Evolutionary conservation across 2,329 filamentous ascomycete species (phyloP).

Genomic region (Aplosporella prunicola): DNA sequence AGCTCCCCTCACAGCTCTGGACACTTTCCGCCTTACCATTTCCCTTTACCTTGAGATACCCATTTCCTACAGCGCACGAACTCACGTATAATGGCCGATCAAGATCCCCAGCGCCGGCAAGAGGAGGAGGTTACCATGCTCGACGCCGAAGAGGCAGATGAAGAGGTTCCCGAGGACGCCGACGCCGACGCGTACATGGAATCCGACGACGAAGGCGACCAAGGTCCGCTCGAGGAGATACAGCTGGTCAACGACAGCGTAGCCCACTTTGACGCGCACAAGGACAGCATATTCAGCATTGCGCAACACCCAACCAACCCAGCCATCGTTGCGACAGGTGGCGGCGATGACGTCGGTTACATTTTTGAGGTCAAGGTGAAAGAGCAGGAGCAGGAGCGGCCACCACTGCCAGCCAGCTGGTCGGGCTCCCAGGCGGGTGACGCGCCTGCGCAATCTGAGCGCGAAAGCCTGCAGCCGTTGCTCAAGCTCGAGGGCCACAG

Average conservation of each 20-base stretch:
- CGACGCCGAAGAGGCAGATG: constrained; percentile 65
- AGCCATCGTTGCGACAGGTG: constrained; percentile 76
- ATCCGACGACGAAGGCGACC: constrained; percentile 50
- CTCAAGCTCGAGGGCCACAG: constrained; percentile 79
- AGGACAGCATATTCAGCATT: constrained; percentile 89
- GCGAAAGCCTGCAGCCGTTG: constrained; percentile 54
- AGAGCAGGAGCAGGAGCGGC: constrained; percentile 18
- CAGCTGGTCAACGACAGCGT: constrained; percentile 82
- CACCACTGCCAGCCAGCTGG: constrained; percentile 64
- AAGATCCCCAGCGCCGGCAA: constrained; percentile 24
- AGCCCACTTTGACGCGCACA: constrained; percentile 84
- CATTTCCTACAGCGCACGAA: not conserved
- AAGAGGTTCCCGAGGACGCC: constrained; percentile 58
- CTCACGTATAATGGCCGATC: constrained; percentile 12
- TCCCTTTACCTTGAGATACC: no score
- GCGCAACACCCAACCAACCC: constrained; percentile 78
- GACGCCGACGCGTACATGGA: constrained; percentile 73
- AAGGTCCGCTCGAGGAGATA: constrained; percentile 56
- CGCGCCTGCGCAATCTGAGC: constrained; percentile 49
- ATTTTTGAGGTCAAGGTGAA: constrained; percentile 60
- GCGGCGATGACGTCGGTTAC: constrained; percentile 77
- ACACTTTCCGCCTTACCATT: no score
- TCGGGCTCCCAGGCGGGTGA: constrained; percentile 35
- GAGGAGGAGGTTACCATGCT: constrained; percentile 64
- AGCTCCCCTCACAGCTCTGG: no score